Percentiles rank a stretch among this genome's conserved stretches.
Evolutionary conservation across 805 yeast species (phyloP).

Genomic region (Metschnikowia corniflorae): DNA sequence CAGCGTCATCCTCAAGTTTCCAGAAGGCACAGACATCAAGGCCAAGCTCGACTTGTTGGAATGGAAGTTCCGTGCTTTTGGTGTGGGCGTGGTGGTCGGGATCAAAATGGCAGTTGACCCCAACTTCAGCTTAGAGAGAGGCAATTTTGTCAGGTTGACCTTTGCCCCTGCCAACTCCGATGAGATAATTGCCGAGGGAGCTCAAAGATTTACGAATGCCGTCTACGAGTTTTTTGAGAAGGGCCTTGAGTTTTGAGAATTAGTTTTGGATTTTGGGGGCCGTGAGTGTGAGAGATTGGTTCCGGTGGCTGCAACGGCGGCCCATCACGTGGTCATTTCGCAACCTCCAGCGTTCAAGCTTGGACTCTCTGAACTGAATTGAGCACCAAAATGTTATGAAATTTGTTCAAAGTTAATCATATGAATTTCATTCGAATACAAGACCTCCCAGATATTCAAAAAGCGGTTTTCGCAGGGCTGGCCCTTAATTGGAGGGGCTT

Average conservation of each 20-base stretch:
- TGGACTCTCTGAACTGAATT: no score
- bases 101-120: slow-evolving; percentile 21
- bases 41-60: slow-evolving; percentile 11
- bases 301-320: no score
- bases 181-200: slow-evolving; percentile 15
- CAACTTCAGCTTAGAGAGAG: slow-evolving; percentile 11
- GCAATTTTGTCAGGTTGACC: slow-evolving; percentile 18
- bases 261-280: no score
- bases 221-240: slow-evolving; percentile 14
- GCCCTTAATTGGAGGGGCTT: no score
- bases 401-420: no score
- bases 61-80: slow-evolving; percentile 16
- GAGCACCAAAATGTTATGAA: no score
- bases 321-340: no score
- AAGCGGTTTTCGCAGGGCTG: no score
- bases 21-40: slow-evolving; percentile 9
- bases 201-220: slow-evolving; percentile 12
- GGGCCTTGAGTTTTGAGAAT: slow-evolving; percentile 11
- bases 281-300: no score
- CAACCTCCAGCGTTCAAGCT: no score
- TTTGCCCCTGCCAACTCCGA: slow-evolving; percentile 28
- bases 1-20: slow-evolving; percentile 14
- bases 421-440: no score
- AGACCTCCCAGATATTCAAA: no score
- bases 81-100: slow-evolving; percentile 14